These are phyloP conservation scores for Xylariaceae sp. DNA, from an alignment of 2,329 filamentous ascomycete genomes.

Conservation along the genomic window DNA sequence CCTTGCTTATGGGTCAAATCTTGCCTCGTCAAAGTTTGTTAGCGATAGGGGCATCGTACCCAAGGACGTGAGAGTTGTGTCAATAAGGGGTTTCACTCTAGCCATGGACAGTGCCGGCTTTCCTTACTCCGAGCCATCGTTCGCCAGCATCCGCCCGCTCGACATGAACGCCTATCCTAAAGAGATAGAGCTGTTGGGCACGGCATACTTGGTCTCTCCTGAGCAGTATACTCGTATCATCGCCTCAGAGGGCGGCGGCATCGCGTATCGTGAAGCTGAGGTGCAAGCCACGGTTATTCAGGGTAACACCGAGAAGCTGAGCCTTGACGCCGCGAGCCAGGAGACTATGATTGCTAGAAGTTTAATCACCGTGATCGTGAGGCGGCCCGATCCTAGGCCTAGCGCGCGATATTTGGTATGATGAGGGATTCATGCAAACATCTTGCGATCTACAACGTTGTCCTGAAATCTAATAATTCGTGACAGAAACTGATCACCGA, in stretches of 20 bases:
- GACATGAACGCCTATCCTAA: neutral
- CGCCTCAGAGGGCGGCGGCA: slow-evolving; percentile 23
- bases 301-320: neutral
- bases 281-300: neutral
- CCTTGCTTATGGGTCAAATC: slow-evolving; percentile 23
- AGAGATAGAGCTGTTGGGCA: slow-evolving; percentile 10
- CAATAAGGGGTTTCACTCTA: slow-evolving; percentile 1
- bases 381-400: slow-evolving; percentile 6
- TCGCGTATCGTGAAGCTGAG: slow-evolving; percentile 17
- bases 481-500: slow-evolving; percentile 10
- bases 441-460: neutral
- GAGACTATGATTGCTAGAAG: neutral
- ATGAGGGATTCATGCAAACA: too few relatives aligned
- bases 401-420: slow-evolving; percentile 21
- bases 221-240: slow-evolving; percentile 11
- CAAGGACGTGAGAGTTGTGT: neutral
- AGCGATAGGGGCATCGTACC: slow-evolving; percentile 12
- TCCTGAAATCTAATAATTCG: neutral
- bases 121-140: slow-evolving; percentile 22
- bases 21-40: slow-evolving; percentile 17
- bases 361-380: slow-evolving; percentile 10
- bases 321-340: neutral
- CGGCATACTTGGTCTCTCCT: slow-evolving; percentile 14
- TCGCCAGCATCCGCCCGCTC: slow-evolving; percentile 6
- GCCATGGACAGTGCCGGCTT: slow-evolving; percentile 20